Base-by-base conservation (phyloP, 2,329 filamentous ascomycete species). In the Fusarium ramigenum region DNA sequence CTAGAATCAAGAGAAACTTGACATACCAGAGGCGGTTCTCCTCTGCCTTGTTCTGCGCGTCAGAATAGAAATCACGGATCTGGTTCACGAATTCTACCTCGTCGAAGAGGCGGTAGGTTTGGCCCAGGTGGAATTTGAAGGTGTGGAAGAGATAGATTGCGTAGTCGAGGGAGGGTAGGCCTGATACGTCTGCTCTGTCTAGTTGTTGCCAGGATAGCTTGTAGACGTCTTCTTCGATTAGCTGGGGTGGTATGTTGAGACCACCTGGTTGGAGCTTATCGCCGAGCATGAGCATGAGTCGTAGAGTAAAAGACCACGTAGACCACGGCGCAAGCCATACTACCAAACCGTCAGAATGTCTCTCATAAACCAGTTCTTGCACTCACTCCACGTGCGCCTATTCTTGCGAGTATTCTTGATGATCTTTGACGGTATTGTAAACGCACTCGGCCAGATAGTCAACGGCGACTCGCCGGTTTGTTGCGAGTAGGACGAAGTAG, bases 1-100 rank as follows among this genome's bases (percentile, higher is more conserved):
- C 86, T 21, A 89, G 79, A 23, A 88, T 82, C 7, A 88, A 76
- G 9, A 88, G 78, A 58, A 85, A 87, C 63, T 88, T 86, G 52
- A 86, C 82, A 72, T 85, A 86, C 87, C 86, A 87, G 28, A 88
- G 70, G 32, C 59, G 63, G 16, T 61, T 71, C 23, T 74, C 68
- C 14, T 61, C 47, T 19, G 74, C 77, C 30, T 71, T 78, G 25
- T 28, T 46, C n/a, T 66, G 47, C 2, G 75, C 66, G 12, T 78
- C 65, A 8, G 66, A 69, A 37, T 78, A 78, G 15, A 78, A 78
- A 1, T 76, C 71, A 5, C 75, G 72, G 5, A 81, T 72, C 43
- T 80, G 70, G 5, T 66, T 72, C 1, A 73, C 63, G 37, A 84
- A 83, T 4, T 65, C 65, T 0, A 73, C 72, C 47, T 83, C 81